These are phyloP conservation scores for Entamoeba invadens DNA, from an alignment of 208 protist genomes.

Conservation along the genomic window DNA sequence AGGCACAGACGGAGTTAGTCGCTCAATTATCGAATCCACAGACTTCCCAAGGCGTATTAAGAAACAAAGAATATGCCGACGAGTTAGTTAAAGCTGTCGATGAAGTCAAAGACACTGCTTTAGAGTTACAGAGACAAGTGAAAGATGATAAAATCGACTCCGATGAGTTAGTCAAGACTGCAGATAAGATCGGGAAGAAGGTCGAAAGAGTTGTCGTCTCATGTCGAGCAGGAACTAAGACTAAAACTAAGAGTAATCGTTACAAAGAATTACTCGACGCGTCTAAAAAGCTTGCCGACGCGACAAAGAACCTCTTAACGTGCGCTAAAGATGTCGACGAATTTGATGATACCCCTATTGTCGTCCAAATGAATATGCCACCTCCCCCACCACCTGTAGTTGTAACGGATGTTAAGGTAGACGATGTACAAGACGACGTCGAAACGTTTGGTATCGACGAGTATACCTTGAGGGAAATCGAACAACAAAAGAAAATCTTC, in stretches of 20 bases:
- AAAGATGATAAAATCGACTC: background rate
- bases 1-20: background rate
- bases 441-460: background rate
- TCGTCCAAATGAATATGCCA: background rate
- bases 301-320: background rate
- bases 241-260: background rate
- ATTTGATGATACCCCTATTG: background rate
- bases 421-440: background rate
- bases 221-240: background rate
- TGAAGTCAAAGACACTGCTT: background rate
- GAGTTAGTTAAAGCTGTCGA: background rate
- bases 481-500: background rate
- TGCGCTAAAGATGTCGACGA: background rate
- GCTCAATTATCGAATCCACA: background rate
- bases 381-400: background rate
- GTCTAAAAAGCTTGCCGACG: background rate
- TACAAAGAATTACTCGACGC: background rate
- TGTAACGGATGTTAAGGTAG: background rate
- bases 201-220: background rate
- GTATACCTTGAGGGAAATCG: background rate
- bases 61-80: background rate
- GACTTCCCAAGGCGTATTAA: background rate
- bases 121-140: background rate
- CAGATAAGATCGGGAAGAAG: background rate
- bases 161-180: background rate